These are phyloP conservation scores for Onygenales sp. DNA, from an alignment of 2,329 filamentous ascomycete species.

Conservation along the genomic window DNA sequence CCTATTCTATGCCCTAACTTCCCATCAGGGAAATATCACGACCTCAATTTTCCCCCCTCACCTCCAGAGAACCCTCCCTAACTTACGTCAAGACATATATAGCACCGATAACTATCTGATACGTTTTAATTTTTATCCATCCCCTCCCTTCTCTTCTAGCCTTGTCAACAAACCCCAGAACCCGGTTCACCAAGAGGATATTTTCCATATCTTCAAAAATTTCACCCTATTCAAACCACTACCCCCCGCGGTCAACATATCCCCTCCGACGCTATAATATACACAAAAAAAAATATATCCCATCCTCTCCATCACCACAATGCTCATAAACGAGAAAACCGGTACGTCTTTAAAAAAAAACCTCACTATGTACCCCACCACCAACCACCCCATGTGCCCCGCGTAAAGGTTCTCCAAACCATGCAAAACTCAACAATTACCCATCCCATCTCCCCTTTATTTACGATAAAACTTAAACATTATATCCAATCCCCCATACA, in stretches of 20 bases:
- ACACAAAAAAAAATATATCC: background rate
- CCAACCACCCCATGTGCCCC: background rate
- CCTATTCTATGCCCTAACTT: background rate
- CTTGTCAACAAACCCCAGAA: background rate
- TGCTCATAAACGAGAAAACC: slow-evolving; percentile 25
- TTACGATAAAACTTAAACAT: background rate
- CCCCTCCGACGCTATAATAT: too few relatives aligned
- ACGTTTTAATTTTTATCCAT: too few relatives aligned
- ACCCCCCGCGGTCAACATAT: too few relatives aligned
- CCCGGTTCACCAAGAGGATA: background rate
- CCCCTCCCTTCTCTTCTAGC: too few relatives aligned
- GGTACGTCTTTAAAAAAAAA: slow-evolving; percentile 12
- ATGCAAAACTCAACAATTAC: too few relatives aligned
- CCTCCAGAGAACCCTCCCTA: background rate
- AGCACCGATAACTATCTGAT: too few relatives aligned
- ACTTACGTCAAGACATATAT: too few relatives aligned
- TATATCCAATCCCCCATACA: too few relatives aligned
- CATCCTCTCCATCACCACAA: slow-evolving; percentile 6
- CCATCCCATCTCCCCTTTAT: too few relatives aligned
- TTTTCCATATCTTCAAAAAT: too few relatives aligned
- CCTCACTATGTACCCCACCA: background rate
- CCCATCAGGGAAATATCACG: background rate
- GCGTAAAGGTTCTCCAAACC: too few relatives aligned
- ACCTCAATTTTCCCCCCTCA: background rate
- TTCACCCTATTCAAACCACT: too few relatives aligned